Conservation (phyloP, 108 stramenopile genomes). For the Pseudonitzschia delicatissima region DNA sequence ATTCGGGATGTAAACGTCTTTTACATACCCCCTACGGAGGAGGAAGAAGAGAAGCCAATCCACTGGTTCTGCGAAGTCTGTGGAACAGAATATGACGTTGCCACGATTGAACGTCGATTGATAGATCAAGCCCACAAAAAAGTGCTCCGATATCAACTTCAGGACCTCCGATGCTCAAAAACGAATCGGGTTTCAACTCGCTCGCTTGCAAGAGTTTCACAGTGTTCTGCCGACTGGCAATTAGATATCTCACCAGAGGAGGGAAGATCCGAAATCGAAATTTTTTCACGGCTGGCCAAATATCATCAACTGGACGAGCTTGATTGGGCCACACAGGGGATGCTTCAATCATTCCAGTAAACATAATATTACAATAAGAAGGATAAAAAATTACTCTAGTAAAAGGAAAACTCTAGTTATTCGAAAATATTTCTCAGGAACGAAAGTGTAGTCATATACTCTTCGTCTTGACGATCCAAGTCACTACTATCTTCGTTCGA, state of each 20-base stretch:
- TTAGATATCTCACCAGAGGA: slow-evolving; percentile 67
- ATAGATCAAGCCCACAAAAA: slow-evolving; percentile 72
- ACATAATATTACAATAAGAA: not conserved
- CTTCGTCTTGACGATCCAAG: slow-evolving; percentile 36
- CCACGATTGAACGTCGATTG: slow-evolving; percentile 79
- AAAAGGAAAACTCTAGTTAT: not conserved
- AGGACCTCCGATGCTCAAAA: slow-evolving; percentile 92
- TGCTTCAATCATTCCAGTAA: slow-evolving; percentile 21
- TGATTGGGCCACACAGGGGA: slow-evolving; percentile 10
- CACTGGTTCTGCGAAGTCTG: slow-evolving; percentile 91
- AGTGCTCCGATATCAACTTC: slow-evolving; percentile 83
- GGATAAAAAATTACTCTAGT: not conserved
- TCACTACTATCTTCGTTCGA: slow-evolving; percentile 27
- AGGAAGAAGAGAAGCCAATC: slow-evolving; percentile 35
- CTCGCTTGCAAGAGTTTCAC: slow-evolving; percentile 52
- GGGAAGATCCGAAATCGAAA: slow-evolving; percentile 42
- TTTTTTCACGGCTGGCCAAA: slow-evolving; percentile 61
- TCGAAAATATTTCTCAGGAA: slow-evolving; percentile 7
- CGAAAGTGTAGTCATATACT: slow-evolving; percentile 21
- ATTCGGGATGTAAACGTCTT: slow-evolving; percentile 92
- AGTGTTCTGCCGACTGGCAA: slow-evolving; percentile 65
- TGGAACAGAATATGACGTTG: slow-evolving; percentile 74
- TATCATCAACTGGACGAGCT: slow-evolving; percentile 72
- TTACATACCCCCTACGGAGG: slow-evolving; percentile 63
- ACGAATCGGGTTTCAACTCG: slow-evolving; percentile 63